Evolutionary conservation across 225 moss, liverwort and hornwort species (phyloP).

Genomic region (Climacium dendroides): DNA sequence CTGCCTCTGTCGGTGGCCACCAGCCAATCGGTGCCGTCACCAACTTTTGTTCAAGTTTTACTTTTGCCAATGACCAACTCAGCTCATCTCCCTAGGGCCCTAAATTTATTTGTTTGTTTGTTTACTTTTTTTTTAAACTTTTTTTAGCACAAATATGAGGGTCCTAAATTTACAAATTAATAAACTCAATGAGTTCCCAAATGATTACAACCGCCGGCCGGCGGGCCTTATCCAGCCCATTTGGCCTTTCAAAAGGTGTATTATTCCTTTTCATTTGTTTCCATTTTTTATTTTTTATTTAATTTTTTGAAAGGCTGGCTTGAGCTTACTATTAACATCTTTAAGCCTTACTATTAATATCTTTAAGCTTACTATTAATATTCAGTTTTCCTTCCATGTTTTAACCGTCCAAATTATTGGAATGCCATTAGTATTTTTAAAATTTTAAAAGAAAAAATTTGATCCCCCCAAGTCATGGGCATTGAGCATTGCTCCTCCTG

Average conservation of each 20-base stretch:
- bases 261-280: no score
- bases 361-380: no score
- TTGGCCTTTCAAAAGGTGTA: no score
- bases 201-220: not conserved
- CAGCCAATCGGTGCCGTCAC: not conserved
- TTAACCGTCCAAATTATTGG: conserved; percentile 15
- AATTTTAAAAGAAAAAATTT: no score
- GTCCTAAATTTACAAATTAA: not conserved
- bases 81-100: not conserved
- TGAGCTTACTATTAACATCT: no score
- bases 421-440: not conserved
- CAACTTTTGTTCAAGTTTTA: not conserved
- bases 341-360: not conserved
- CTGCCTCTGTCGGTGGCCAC: not conserved
- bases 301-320: no score
- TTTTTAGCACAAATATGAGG: no score
- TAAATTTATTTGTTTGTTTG: no score
- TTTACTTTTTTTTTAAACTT: no score
- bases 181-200: not conserved
- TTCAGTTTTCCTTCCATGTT: no score
- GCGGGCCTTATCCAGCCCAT: not conserved
- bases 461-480: not conserved
- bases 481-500: not conserved
- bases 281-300: no score
- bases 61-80: not conserved